Evolutionary conservation across 2,329 filamentous ascomycete species (phyloP).

Genomic region (Colletotrichum chlorophyti): DNA sequence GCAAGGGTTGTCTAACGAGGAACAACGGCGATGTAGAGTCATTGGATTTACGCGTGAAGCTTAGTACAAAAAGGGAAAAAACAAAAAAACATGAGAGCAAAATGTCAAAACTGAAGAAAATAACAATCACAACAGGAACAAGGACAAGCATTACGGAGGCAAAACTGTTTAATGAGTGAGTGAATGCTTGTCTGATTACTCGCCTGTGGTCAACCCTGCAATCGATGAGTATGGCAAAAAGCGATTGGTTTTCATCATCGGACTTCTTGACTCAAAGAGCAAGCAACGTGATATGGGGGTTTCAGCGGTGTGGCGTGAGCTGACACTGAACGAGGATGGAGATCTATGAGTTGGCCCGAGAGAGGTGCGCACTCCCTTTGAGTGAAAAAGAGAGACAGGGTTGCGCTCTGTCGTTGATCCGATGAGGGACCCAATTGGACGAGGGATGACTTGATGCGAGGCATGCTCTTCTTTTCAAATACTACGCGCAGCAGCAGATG

Average conservation of each 20-base stretch:
- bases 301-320: conserved; percentile 3
- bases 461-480: conserved; percentile 3
- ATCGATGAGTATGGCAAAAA: not conserved
- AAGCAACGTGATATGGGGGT: too few relatives aligned
- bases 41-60: not conserved
- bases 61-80: too few relatives aligned
- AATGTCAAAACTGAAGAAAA: too few relatives aligned
- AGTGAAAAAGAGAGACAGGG: not conserved
- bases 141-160: not conserved
- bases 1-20: not conserved
- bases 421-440: conserved; percentile 12
- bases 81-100: too few relatives aligned
- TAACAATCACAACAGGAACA: too few relatives aligned
- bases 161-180: too few relatives aligned
- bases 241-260: not conserved
- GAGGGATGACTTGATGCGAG: conserved; percentile 16
- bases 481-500: not conserved
- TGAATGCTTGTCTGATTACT: not conserved
- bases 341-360: conserved; percentile 1
- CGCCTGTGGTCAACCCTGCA: too few relatives aligned
- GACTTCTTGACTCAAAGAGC: conserved; percentile 17
- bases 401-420: conserved; percentile 12
- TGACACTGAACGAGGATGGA: not conserved
- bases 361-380: not conserved
- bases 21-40: not conserved